These are phyloP conservation scores for Pleurotus cornucopiae DNA, from an alignment of 768 basidiomycete genomes.

Conservation along the genomic window DNA sequence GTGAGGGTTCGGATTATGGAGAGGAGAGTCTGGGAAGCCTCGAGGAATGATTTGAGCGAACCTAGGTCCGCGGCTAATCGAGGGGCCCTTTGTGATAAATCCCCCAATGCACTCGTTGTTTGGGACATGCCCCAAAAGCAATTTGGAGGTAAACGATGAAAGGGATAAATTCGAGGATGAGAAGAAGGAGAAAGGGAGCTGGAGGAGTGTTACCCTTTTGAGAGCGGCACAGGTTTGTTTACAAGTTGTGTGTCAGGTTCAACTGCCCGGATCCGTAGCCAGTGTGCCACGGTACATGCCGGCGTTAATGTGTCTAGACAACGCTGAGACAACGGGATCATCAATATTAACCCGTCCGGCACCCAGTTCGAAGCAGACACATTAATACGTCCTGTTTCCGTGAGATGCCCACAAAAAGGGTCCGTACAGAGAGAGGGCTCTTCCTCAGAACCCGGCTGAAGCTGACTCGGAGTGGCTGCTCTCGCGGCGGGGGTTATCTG, in stretches of 20 bases:
- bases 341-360: neutral
- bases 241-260: conserved; percentile 9
- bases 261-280: conserved; percentile 7
- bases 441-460: too few relatives aligned
- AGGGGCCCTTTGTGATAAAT: neutral
- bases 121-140: neutral
- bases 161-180: conserved; percentile 3
- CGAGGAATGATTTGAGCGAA: conserved; percentile 25
- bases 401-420: neutral
- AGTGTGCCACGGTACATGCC: conserved; percentile 7
- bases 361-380: neutral
- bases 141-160: neutral
- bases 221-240: conserved; percentile 6
- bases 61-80: conserved; percentile 22
- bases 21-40: conserved; percentile 24
- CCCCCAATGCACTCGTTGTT: conserved; percentile 2
- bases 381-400: neutral
- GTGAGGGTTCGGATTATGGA: conserved; percentile 16
- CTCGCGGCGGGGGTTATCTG: neutral
- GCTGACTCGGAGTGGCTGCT: too few relatives aligned
- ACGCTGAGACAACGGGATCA: neutral
- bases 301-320: conserved; percentile 6
- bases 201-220: neutral
- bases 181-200: neutral
- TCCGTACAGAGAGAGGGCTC: too few relatives aligned